A percentile compares a stretch with the other conserved stretches of the same genome.
phyloP scores from a whole-genome alignment of 345 rosid genomes.

The Passiflora organensis region DNA sequence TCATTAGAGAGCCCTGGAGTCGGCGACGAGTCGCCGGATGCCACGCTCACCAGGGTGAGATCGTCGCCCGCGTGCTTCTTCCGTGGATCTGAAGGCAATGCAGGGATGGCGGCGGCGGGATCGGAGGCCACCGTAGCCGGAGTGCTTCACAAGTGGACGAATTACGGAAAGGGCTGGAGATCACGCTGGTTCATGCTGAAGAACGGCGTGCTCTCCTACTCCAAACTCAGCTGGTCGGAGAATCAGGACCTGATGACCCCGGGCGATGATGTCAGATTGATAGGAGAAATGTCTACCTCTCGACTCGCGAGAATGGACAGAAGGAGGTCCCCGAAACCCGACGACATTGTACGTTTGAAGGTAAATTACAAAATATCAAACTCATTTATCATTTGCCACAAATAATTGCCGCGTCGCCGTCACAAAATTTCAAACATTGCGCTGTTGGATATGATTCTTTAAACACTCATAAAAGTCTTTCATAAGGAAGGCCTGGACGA shows the following conservation, averaged over 20 bases:
- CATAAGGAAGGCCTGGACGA: too few relatives aligned
- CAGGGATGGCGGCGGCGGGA: slow-evolving; percentile 24
- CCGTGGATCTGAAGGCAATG: slow-evolving; percentile 45
- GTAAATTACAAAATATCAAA: slow-evolving; percentile 22
- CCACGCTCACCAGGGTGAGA: slow-evolving; percentile 44
- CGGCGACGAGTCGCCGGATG: slow-evolving; percentile 62
- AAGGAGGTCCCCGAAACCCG: slow-evolving; percentile 55
- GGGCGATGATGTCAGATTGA: slow-evolving; percentile 58
- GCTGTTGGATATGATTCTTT: too few relatives aligned
- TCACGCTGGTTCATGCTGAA: slow-evolving; percentile 86
- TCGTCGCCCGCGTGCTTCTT: slow-evolving; percentile 53
- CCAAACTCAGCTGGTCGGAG: slow-evolving; percentile 69
- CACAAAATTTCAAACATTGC: too few relatives aligned
- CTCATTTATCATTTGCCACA: too few relatives aligned
- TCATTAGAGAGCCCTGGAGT: slow-evolving; percentile 63
- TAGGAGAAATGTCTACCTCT: slow-evolving; percentile 60
- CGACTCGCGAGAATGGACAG: slow-evolving; percentile 50
- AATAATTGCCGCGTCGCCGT: too few relatives aligned
- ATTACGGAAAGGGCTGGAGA: slow-evolving; percentile 98
- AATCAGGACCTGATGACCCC: slow-evolving; percentile 42
- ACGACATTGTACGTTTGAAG: slow-evolving; percentile 86
- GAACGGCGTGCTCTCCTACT: slow-evolving; percentile 75
- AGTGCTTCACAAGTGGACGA: slow-evolving; percentile 89
- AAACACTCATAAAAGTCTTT: too few relatives aligned
- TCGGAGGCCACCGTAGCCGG: slow-evolving; percentile 79